Conservation (phyloP, 345 rosid species). For the Salix udensis region DNA sequence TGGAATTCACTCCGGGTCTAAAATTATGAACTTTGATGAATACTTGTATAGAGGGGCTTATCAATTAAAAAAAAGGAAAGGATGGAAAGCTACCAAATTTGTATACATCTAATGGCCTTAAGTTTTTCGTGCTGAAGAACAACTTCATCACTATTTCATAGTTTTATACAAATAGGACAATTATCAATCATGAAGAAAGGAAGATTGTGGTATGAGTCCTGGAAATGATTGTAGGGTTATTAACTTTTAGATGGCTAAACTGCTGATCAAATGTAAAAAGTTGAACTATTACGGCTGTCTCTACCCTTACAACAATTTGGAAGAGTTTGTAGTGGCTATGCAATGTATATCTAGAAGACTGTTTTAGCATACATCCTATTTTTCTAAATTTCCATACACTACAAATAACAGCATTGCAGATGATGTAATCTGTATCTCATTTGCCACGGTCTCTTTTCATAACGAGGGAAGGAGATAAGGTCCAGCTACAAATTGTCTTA, state of each 20-base stretch:
- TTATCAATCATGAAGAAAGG: neutral
- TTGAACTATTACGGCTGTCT: neutral
- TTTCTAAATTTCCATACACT: neutral
- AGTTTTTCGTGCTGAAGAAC: neutral
- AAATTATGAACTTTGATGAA: neutral
- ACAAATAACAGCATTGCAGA: neutral
- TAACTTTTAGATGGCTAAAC: neutral
- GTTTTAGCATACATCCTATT: no score
- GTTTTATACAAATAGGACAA: neutral
- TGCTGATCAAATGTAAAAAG: neutral
- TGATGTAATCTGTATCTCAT: neutral
- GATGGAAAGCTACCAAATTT: neutral
- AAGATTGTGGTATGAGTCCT: neutral
- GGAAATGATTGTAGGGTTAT: neutral
- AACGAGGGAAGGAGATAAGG: neutral
- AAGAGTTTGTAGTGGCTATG: neutral
- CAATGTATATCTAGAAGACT: neutral
- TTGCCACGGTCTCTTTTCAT: neutral
- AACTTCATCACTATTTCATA: neutral
- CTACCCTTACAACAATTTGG: neutral
- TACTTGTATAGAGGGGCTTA: neutral
- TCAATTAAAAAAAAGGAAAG: neutral
- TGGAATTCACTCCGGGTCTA: neutral
- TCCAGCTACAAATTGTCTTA: neutral
- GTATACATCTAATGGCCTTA: neutral